Base-by-base conservation (phyloP, 106 monocot genomes). In the Dioscorea alata region DNA sequence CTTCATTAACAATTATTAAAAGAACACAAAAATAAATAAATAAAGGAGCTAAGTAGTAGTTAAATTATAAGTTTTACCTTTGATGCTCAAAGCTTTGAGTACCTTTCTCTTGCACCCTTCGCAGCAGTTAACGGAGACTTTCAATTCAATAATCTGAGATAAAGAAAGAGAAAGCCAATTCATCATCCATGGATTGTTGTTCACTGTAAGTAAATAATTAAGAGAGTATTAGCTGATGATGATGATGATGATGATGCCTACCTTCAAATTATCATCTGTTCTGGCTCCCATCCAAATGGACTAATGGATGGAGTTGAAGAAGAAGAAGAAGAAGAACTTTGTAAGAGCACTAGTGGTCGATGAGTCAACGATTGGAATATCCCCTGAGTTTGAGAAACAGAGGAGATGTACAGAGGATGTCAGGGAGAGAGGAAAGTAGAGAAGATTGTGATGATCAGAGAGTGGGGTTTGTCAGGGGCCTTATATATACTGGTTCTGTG, bases 51-150 rank as follows among this genome's bases (percentile, higher is more conserved):
- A 28, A 28, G 28, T 3, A 42, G 6, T 42, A 42, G 5, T 42
- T 6, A 42, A 42, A 5, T 42, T 42, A 42, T 8, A 8, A 8
- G 10, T 8, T 35, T 13, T 33, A 68, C 68, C 68, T 56, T 68
- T 68, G 53, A 57, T 68, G 68, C 56, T 68, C 53, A 68, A 68
- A 24, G 51, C 51, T 53, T 68, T 68, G 25, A 68, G 2, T 8
- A 68, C 68, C 32, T 68, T 68, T 33, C 32, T 68, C 54, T 53
- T 68, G 68, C 68, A 68, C 14, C 68, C 68, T 31, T 68, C 68
- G 6, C 68, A 68, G 54, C 68, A 68, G 53, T 68, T 68, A 4
- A 33, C 68, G 14, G 51, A 54, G 6, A 68, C 68, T 24, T 68
- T 68, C 54, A 68, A 23, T 31, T 68, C 68, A 32, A 68, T 13